Conservation (phyloP, 1,284 basidiomycete species). For the Phylloboletellus chloephorus region DNA sequence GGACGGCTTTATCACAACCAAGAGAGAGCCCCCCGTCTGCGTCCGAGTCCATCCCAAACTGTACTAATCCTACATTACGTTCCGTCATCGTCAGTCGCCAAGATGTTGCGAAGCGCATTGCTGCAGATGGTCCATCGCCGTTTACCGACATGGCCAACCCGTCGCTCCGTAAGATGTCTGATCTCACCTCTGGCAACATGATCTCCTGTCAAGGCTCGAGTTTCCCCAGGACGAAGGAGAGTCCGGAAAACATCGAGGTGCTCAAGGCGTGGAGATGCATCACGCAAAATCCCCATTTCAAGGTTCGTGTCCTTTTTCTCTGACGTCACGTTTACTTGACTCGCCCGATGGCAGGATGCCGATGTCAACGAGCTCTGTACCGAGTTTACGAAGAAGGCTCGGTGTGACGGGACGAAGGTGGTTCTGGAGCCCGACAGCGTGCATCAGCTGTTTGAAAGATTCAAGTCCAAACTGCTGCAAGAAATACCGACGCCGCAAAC, state of each 20-base stretch:
- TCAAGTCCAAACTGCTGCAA: slow-evolving; percentile 29
- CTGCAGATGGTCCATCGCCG: slow-evolving; percentile 43
- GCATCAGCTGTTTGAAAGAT: slow-evolving; percentile 54
- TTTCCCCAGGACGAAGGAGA: slow-evolving; percentile 64
- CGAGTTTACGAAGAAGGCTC: slow-evolving; percentile 73
- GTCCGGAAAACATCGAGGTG: slow-evolving; percentile 68
- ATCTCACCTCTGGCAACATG: slow-evolving; percentile 37
- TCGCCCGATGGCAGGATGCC: slow-evolving; percentile 44
- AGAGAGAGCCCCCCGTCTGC: slow-evolving; percentile 28
- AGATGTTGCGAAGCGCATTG: slow-evolving; percentile 48
- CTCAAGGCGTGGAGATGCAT: slow-evolving; percentile 71
- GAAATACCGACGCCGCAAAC: slow-evolving; percentile 8
- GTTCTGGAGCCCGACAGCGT: slow-evolving; percentile 69
- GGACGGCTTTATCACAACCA: slow-evolving; percentile 21
- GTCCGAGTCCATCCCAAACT: slow-evolving; percentile 18
- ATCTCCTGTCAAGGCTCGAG: slow-evolving; percentile 56
- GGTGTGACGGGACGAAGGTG: slow-evolving; percentile 75
- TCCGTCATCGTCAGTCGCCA: slow-evolving; percentile 49
- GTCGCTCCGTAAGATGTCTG: slow-evolving; percentile 22
- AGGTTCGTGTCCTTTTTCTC: slow-evolving; percentile 40
- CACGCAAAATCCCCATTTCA: slow-evolving; percentile 65
- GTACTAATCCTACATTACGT: slow-evolving; percentile 27
- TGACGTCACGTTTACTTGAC: slow-evolving; percentile 1
- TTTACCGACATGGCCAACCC: slow-evolving; percentile 39
- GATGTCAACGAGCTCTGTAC: slow-evolving; percentile 72